A percentile compares a stretch with the other conserved stretches of the same genome.
These are phyloP conservation scores for Peronospora farinosa DNA, from an alignment of 352 stramenopile genomes.

Conservation along the genomic window DNA sequence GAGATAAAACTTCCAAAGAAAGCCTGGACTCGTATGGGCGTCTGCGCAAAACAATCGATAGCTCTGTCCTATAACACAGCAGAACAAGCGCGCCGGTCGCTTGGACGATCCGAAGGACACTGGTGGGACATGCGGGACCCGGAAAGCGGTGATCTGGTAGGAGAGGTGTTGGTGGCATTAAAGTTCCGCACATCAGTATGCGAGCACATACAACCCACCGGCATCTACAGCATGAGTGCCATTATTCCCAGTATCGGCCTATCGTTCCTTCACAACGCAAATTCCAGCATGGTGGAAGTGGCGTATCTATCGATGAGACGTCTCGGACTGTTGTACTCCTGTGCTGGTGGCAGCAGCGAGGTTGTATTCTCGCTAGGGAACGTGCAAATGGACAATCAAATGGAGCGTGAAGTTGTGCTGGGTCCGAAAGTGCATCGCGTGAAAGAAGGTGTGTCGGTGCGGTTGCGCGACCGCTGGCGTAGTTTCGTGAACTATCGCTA, in stretches of 20 bases:
- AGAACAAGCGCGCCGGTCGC: conserved; percentile 57
- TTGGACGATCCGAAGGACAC: conserved; percentile 67
- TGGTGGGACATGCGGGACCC: conserved; percentile 83
- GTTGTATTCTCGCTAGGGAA: conserved; percentile 79
- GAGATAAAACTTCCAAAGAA: conserved; percentile 83
- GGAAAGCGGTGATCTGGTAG: conserved; percentile 64
- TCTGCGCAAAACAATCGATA: conserved; percentile 60
- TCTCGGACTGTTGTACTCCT: conserved; percentile 68
- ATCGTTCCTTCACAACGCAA: conserved; percentile 82
- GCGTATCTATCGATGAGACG: conserved; percentile 82
- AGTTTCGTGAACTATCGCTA: conserved; percentile 84
- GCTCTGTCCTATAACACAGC: conserved; percentile 74
- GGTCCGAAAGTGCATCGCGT: conserved; percentile 75
- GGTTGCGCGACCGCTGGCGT: conserved; percentile 74
- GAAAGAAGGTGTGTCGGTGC: conserved; percentile 83
- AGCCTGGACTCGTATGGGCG: conserved; percentile 67
- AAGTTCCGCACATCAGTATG: conserved; percentile 70
- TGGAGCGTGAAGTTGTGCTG: conserved; percentile 80
- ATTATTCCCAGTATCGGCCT: conserved; percentile 76
- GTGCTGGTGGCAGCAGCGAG: conserved; percentile 72
- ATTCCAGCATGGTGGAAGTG: conserved; percentile 81
- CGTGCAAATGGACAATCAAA: conserved; percentile 87
- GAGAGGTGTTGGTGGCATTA: conserved; percentile 74
- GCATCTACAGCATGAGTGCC: conserved; percentile 72
- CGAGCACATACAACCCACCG: conserved; percentile 44